Evolutionary conservation across 2,329 filamentous ascomycete species (phyloP), one percentile per base, ranked within the genome.

Genomic region (Diaporthe vexans): DNA sequence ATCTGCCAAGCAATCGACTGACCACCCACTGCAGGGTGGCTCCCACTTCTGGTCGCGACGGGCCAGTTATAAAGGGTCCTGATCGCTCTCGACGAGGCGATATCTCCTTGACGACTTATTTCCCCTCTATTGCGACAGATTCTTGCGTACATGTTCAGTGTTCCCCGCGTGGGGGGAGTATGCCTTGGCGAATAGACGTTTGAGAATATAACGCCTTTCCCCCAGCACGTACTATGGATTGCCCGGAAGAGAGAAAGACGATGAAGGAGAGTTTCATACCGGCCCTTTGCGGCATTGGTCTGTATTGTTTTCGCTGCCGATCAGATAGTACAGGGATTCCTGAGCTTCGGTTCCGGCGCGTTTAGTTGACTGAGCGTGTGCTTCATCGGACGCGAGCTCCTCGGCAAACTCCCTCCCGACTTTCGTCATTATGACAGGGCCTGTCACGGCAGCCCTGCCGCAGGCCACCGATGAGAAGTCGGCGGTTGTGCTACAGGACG

Each of bases 81-180:
- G n/a, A 21, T 54, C 63, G 33, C 46, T 48, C 11, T 54, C 19
- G 29, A 29, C 63, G 17, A n/a, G 48, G 24, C 17, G 33, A 54
- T 54, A 54, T 68, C 46, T 26, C 63, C 48, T 33, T 68, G 63
- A 68, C 63, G 63, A 68, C 63, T 68, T 68, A 68, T 54, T 68
- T 68, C 63, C 63, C 63, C 63, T 68, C 63, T 37, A 54, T 68
- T 24, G 63, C 63, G 63, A 68, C 63, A 68, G 63, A 67, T 40
- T 26, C 48, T 21, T 17, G 63, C 63, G 37, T 26, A 15, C 48
- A 29, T 6, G 5, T 40, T 51, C 48, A 54, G 46, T 19, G 63
- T 40, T 54, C 48, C 63, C 46, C 63, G 48, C 63, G n/a, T 68
- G 63, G 48, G 63, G 63, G n/a, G 4, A 0, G 21, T 33, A 17